phyloP scores from a whole-genome alignment of 2,329 filamentous ascomycete genomes.

The Chalara sp. region DNA sequence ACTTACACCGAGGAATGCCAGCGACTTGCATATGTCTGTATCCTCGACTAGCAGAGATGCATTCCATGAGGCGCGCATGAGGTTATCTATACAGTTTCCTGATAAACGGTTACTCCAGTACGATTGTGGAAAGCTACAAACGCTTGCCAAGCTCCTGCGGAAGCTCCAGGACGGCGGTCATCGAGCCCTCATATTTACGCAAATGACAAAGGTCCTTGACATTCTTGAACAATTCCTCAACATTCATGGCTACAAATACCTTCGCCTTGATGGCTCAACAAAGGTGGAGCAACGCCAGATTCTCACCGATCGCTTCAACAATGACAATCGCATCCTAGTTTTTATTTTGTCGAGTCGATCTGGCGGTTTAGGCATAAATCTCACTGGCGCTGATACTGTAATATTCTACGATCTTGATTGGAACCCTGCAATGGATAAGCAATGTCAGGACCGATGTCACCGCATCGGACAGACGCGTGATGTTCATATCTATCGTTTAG shows the following conservation, averaged over 20 bases:
- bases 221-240: conserved; percentile 97
- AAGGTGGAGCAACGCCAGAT: conserved; percentile 95
- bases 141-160: conserved; percentile 77
- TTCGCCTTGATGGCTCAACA: conserved; percentile 92
- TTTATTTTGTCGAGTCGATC: conserved; percentile 96
- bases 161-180: conserved; percentile 85
- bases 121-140: conserved; percentile 94
- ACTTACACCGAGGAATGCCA: conserved; percentile 53
- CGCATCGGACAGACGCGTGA: conserved; percentile 96
- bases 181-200: conserved; percentile 94
- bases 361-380: conserved; percentile 89
- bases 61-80: conserved; percentile 90
- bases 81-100: conserved; percentile 90
- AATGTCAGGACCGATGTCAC: conserved; percentile 95
- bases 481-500: conserved; percentile 93
- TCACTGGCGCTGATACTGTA: conserved; percentile 93
- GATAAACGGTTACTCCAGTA: conserved; percentile 95
- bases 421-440: conserved; percentile 99
- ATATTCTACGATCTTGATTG: conserved; percentile 99
- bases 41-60: conserved; percentile 63
- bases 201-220: conserved; percentile 98
- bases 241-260: conserved; percentile 94
- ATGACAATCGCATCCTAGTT: conserved; percentile 82
- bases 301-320: conserved; percentile 93
- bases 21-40: conserved; percentile 49